These are phyloP conservation scores for Diplotaxis tenuifolia DNA, from an alignment of 345 rosid genomes.

Conservation along the genomic window DNA sequence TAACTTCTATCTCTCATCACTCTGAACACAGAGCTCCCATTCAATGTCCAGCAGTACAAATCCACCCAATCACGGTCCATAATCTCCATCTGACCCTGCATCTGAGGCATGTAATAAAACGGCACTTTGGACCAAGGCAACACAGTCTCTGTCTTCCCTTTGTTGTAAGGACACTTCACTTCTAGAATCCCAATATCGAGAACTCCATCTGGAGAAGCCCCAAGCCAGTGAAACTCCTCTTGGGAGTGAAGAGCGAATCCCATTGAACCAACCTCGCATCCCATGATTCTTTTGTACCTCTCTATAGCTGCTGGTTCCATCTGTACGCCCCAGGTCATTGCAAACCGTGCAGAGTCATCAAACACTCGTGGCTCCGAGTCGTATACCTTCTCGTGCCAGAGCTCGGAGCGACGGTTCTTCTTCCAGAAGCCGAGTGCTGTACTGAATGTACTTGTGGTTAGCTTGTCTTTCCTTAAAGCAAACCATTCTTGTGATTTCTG, in stretches of 20 bases:
- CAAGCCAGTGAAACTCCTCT: constrained; percentile 65
- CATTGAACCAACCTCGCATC: constrained; percentile 62
- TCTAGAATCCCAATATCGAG: constrained; percentile 77
- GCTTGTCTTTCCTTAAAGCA: constrained; percentile 69
- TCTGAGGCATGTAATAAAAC: constrained; percentile 91
- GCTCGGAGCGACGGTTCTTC: constrained; percentile 69
- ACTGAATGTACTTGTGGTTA: constrained; percentile 92
- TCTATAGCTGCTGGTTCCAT: constrained; percentile 76
- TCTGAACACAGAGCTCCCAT: constrained; percentile 78
- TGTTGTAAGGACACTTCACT: constrained; percentile 94
- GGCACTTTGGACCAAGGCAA: constrained; percentile 83
- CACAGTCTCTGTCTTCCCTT: constrained; percentile 78
- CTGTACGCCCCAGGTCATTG: constrained; percentile 85
- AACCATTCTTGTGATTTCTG: constrained; percentile 97
- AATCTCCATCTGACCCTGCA: constrained; percentile 95
- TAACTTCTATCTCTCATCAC: constrained; percentile 61
- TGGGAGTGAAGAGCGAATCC: constrained; percentile 79
- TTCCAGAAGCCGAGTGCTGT: constrained; percentile 96
- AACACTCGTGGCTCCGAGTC: constrained; percentile 36
- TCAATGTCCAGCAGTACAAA: constrained; percentile 89
- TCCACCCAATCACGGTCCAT: constrained; percentile 92
- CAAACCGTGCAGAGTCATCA: constrained; percentile 44
- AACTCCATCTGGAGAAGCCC: constrained; percentile 93
- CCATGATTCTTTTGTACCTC: constrained; percentile 65
- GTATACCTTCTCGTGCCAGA: constrained; percentile 90